phyloP scores from a whole-genome alignment of 2,329 filamentous ascomycete genomes.

The Grosmannia clavigera region DNA sequence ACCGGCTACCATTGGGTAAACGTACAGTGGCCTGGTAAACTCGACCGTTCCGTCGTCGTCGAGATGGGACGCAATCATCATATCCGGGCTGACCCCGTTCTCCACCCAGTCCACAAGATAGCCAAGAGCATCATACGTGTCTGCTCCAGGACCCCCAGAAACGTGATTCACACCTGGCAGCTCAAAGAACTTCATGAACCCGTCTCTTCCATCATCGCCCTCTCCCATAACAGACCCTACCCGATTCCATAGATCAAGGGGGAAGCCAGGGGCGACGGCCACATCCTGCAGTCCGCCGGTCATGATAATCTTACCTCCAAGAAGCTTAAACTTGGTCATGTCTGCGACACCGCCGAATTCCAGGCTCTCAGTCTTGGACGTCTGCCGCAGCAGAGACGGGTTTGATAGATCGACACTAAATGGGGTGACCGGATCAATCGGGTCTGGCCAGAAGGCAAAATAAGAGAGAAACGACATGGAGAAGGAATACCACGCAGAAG shows the following conservation, averaged over 20 bases:
- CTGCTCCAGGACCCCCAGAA: background rate
- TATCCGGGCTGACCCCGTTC: background rate
- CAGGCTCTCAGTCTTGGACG: background rate
- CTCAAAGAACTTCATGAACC: background rate
- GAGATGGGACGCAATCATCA: background rate
- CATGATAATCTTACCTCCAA: slow-evolving; percentile 30
- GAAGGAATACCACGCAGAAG: background rate
- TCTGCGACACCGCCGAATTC: slow-evolving; percentile 13
- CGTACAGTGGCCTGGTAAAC: background rate
- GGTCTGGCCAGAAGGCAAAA: slow-evolving; percentile 1
- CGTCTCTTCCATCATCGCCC: background rate
- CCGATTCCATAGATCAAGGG: background rate
- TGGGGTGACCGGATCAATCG: background rate
- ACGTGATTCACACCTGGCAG: background rate
- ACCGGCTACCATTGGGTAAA: background rate
- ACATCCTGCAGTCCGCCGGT: background rate
- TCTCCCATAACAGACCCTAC: background rate
- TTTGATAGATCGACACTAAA: background rate
- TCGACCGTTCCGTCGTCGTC: background rate
- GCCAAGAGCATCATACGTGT: background rate
- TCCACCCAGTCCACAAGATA: slow-evolving; percentile 1
- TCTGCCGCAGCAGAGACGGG: slow-evolving; percentile 1
- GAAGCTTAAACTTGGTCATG: slow-evolving; percentile 23
- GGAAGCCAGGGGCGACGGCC: background rate
- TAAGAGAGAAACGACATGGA: background rate